Evolutionary conservation across 2,329 filamentous ascomycete species (phyloP), one percentile per base, ranked within the genome.

Genomic region (Sporothrix globosa): DNA sequence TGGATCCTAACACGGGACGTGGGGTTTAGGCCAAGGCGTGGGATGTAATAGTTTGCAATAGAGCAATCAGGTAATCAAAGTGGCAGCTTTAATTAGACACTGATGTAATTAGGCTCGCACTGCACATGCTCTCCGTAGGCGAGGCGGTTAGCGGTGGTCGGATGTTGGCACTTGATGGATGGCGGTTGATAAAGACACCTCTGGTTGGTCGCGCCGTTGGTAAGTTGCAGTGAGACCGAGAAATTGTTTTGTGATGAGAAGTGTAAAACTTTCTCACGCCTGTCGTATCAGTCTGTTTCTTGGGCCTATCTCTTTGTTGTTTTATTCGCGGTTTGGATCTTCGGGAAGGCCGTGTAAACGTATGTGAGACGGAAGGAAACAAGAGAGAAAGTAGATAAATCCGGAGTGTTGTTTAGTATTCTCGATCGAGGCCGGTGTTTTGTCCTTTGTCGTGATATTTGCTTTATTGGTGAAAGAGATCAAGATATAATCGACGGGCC

Each of bases 201-300:
- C 44, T 39, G n/a, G 39, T 27, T 27, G n/a, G 58, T 13, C n/a
- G 58, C 58, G 58, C 21, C 58, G 58, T 21, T 46, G 39, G 39
- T 44, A 46, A 10, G 39, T 46, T 46, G 39, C 39, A 27, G 58
- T 24, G n/a, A 65, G 60, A 21, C 60, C 30, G 60, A 65, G 24
- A 48, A 30, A 14, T 19, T 19, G 24, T n/a, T 13, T 21, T 14
- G 7, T 58, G 52, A 27, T 48, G 39, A 50, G 9, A 14, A 19
- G 24, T 6, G 34, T 34, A 48, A 63, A 63, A 54, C n/a, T 30
- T 69, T 69, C 68, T 53, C 56, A 69, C 68, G 53, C 68, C 48
- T 50, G n/a, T 21, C 27, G 65, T 27, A 54, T 21, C 41, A 17
- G 41, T 50, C 9, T 21, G 17, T n/a, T n/a, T 19, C 27, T 24